Base-by-base conservation (phyloP, 2,329 filamentous ascomycete species). In the Verticillium longisporum region DNA sequence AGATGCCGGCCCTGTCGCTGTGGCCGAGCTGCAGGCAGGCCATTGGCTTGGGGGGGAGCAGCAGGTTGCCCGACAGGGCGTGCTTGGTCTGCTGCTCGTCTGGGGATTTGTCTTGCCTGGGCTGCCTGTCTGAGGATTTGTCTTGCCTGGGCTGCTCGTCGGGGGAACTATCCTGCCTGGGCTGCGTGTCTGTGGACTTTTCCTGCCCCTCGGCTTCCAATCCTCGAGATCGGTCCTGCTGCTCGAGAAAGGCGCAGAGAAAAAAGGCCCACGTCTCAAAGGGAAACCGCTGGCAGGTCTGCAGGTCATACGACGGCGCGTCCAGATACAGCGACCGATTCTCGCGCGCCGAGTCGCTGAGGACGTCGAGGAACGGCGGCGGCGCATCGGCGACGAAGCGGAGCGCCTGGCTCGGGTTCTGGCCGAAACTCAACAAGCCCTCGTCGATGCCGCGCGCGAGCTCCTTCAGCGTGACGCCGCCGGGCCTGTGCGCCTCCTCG, bases 201-300 rank as follows among this genome's bases (percentile, higher is more conserved):
- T n/a, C n/a, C 26, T 4, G 26, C 26, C 26, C 3, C 26, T 26
- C 26, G 26, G 26, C 26, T 26, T 26, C 26, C 1, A 26, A n/a
- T n/a, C n/a, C 26, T 26, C 26, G 26, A 3, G 26, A 3, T 4
- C 26, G 26, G 26, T 26, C 26, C 4, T 78, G 66, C 55, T 78
- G 75, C 1, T 75, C 76, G 11, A 77, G 69, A 56, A 77, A 70
- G 6, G 74, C 70, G 62, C 75, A 76, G 4, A 77, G 65, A 74
- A 76, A 78, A 56, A 78, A 78, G 1, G 72, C 74, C 74, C 75
- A 77, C 1, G 70, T 62, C 61, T 77, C 75, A 38, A 76, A 77
- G 1, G 72, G 68, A 4, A 71, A 67, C 1, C 68, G 69, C 41
- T 75, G 72, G 34, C 75, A 76, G 5, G 68, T 69, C 14, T 68